Evolutionary conservation across 106 monocot genomes (phyloP).

Genomic region (Acorus gramineus): DNA sequence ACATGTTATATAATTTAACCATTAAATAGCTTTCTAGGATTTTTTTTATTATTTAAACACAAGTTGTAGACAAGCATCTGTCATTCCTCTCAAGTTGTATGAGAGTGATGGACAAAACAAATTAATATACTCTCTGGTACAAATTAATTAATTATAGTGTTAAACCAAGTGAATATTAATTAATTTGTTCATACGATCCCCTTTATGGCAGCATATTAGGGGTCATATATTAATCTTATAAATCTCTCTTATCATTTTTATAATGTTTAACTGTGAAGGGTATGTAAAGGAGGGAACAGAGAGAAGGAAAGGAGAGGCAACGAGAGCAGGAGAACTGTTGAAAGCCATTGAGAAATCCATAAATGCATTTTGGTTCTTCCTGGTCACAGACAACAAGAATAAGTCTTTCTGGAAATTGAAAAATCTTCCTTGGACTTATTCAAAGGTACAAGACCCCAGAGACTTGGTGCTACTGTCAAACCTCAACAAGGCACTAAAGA

Average conservation of each 20-base stretch:
- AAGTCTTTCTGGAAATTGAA: neutral
- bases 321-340: neutral
- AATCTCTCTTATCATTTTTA: neutral
- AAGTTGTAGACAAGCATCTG: too few relatives aligned
- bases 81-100: too few relatives aligned
- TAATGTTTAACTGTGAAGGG: neutral
- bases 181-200: too few relatives aligned
- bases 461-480: conserved; percentile 2
- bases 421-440: neutral
- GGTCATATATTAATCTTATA: too few relatives aligned
- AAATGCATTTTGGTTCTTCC: conserved; percentile 8
- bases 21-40: too few relatives aligned
- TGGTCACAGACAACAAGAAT: neutral
- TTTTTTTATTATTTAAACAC: too few relatives aligned
- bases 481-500: neutral
- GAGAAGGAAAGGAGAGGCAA: neutral
- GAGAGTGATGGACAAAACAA: too few relatives aligned
- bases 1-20: too few relatives aligned
- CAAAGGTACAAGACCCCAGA: conserved; percentile 1
- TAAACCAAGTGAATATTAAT: too few relatives aligned
- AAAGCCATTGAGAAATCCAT: conserved; percentile 10
- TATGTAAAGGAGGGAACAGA: neutral
- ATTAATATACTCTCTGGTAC: too few relatives aligned
- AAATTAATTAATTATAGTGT: too few relatives aligned
- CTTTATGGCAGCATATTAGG: too few relatives aligned